Evolutionary conservation across 805 yeast species (phyloP).

Genomic region (Metschnikowia matae): DNA sequence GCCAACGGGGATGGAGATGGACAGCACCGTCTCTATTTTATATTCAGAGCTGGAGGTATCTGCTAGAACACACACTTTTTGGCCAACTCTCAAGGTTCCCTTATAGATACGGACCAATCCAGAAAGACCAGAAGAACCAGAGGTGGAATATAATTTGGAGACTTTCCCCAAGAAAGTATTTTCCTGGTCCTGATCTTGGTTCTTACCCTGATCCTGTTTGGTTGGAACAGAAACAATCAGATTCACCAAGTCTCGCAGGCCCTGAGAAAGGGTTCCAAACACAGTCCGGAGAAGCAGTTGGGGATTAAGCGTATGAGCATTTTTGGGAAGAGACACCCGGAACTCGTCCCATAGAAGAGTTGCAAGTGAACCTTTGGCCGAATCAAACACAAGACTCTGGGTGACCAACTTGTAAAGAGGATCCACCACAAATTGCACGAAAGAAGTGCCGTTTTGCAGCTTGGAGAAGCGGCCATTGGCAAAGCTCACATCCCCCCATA

Average conservation of each 20-base stretch:
- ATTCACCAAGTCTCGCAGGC: constrained; percentile 50
- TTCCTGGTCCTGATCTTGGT: too few relatives aligned
- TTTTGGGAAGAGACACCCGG: constrained; percentile 40
- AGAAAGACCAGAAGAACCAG: not conserved
- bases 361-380: constrained; percentile 35
- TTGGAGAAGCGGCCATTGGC: constrained; percentile 45
- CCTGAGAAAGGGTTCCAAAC: constrained; percentile 51
- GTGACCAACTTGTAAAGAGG: constrained; percentile 79
- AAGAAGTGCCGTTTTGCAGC: constrained; percentile 36
- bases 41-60: constrained; percentile 58
- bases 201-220: constrained; percentile 3
- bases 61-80: constrained; percentile 52
- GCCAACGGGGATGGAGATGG: constrained; percentile 58
- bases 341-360: constrained; percentile 46
- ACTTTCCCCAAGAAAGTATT: constrained; percentile 21
- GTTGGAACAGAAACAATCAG: constrained; percentile 24
- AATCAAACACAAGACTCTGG: constrained; percentile 51
- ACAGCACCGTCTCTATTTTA: constrained; percentile 37
- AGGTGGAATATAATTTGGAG: constrained; percentile 47
- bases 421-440: constrained; percentile 61
- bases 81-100: constrained; percentile 53
- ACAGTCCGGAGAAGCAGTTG: constrained; percentile 54
- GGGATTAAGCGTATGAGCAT: constrained; percentile 49
- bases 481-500: constrained; percentile 79
- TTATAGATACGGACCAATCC: constrained; percentile 53